Evolutionary conservation across 192 early-diverging fungal genomes (phyloP), one percentile per base, ranked within the genome.

Genomic region (Radiomyces spectabilis): DNA sequence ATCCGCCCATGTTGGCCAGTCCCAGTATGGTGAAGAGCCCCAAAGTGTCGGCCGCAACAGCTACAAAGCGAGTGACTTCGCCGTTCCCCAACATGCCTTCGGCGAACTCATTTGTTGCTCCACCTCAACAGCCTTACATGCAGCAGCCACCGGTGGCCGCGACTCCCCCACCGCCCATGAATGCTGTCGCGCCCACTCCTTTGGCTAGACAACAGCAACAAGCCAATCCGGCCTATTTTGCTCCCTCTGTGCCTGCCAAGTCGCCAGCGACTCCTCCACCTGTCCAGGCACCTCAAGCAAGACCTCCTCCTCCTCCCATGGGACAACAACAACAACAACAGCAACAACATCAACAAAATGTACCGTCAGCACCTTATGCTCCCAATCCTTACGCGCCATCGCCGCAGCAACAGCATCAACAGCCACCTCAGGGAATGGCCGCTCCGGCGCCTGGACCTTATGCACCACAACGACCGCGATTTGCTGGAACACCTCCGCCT

Each of bases 1-100:
- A 82, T 53, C 75, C 80, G 25, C 80, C 80, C 44, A 44, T 73
- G 57, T 7, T 48, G 25, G 37, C 57, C 31, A 41, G 43, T 18
- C 27, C 57, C 4, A 51, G 34, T 61, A 51, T 56, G 59, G 31
- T 43, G 2, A 59, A 53, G 19, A 59, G 52, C 24, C 57, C 64
- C 25, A 41, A 40, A 12, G 10, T 32, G 13, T 21, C 31, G 10
- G n/a, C 22, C 9, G 26, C 53, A 9, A 33, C 30, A n/a, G 43
- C 51, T 37, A 27, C 59, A 33, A 51, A 69, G 15, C 67, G 67
- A 38, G 56, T 69, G 7, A 53, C 39, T 7, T 76, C 61, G 18
- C 74, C 58, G 15, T 73, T 68, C 62, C 73, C 53, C 58, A 66
- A 66, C 26, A 38, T 40, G 2, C 57, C 51, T 26, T 26, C 63